phyloP scores from a whole-genome alignment of 2,329 filamentous ascomycete species.

The Rhytidhysteron rufulum region DNA sequence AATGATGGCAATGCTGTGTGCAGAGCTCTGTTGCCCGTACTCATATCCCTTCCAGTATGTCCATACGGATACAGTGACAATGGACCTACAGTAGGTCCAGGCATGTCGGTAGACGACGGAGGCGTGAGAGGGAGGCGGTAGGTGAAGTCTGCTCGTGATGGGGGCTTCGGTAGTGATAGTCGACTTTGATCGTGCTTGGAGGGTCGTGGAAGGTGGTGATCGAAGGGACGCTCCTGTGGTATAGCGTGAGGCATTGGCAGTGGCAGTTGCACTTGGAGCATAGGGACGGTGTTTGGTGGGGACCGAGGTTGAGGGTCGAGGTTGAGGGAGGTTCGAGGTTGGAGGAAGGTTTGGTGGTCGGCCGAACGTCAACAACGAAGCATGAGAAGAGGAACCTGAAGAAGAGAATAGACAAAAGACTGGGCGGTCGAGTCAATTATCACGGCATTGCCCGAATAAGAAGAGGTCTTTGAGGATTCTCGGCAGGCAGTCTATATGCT shows the following conservation, averaged over 20 bases:
- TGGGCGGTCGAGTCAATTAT: too few relatives aligned
- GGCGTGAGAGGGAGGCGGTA: conserved; percentile 28
- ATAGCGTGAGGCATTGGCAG: conserved; percentile 39
- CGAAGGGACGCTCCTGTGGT: conserved; percentile 30
- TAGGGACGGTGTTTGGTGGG: conserved; percentile 19
- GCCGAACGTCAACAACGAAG: neutral
- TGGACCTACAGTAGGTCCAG: conserved; percentile 26
- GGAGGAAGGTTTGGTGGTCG: conserved; percentile 1
- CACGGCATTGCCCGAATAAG: conserved; percentile 18
- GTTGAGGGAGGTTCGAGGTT: neutral
- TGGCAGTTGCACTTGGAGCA: conserved; percentile 40
- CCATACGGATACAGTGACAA: conserved; percentile 21
- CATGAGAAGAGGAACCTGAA: too few relatives aligned
- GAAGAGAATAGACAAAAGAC: too few relatives aligned
- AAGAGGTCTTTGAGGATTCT: neutral
- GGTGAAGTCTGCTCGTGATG: conserved; percentile 18
- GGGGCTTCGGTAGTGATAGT: conserved; percentile 20
- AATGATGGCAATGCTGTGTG: neutral
- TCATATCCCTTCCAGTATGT: neutral
- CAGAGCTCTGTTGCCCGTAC: neutral
- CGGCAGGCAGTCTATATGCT: neutral
- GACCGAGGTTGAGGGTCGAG: neutral
- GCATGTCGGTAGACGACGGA: conserved; percentile 26
- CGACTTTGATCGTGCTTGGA: conserved; percentile 29
- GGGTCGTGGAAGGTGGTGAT: conserved; percentile 25